These are phyloP conservation scores for Penicillium cosmopolitanum DNA, from an alignment of 495 filamentous ascomycete genomes.

Conservation along the genomic window DNA sequence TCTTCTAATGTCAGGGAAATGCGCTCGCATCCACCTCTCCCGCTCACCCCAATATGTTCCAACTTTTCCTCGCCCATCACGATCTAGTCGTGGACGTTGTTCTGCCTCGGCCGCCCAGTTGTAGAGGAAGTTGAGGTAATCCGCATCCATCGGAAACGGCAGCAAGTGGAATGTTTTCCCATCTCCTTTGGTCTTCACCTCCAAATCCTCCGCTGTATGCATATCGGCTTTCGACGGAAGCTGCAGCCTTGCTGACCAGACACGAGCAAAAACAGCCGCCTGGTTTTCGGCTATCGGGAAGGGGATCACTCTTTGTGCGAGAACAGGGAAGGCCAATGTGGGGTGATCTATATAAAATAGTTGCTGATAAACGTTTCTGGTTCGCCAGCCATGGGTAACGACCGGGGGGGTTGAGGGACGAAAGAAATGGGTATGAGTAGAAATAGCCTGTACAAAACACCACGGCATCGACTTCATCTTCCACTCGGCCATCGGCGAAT, in stretches of 20 bases:
- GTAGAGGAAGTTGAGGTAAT: slow-evolving; percentile 75
- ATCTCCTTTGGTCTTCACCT: slow-evolving; percentile 45
- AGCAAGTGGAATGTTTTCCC: slow-evolving; percentile 66
- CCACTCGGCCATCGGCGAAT: slow-evolving; percentile 53
- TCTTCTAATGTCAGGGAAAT: slow-evolving; percentile 57
- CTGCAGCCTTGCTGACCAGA: slow-evolving; percentile 68
- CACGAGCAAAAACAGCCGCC: slow-evolving; percentile 71
- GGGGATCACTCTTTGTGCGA: slow-evolving; percentile 80
- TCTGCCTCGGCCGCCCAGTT: slow-evolving; percentile 59
- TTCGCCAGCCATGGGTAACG: slow-evolving; percentile 68
- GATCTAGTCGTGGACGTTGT: slow-evolving; percentile 41
- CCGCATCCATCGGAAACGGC: slow-evolving; percentile 71
- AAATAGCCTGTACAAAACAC: slow-evolving; percentile 64
- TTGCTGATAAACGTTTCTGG: slow-evolving; percentile 72
- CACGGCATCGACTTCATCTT: slow-evolving; percentile 56
- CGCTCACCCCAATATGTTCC: slow-evolving; percentile 69
- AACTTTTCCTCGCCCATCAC: slow-evolving; percentile 60
- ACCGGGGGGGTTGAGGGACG: slow-evolving; percentile 57
- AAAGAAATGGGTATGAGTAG: slow-evolving; percentile 62
- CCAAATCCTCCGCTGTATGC: slow-evolving; percentile 61
- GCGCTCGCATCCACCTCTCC: slow-evolving; percentile 64
- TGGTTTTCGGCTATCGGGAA: slow-evolving; percentile 83
- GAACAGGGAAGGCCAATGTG: slow-evolving; percentile 74
- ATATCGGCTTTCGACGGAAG: slow-evolving; percentile 68
- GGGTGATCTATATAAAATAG: slow-evolving; percentile 76